Evolutionary conservation across 1,284 basidiomycete species (phyloP).

Genomic region (Cryptococcus neoformans): DNA sequence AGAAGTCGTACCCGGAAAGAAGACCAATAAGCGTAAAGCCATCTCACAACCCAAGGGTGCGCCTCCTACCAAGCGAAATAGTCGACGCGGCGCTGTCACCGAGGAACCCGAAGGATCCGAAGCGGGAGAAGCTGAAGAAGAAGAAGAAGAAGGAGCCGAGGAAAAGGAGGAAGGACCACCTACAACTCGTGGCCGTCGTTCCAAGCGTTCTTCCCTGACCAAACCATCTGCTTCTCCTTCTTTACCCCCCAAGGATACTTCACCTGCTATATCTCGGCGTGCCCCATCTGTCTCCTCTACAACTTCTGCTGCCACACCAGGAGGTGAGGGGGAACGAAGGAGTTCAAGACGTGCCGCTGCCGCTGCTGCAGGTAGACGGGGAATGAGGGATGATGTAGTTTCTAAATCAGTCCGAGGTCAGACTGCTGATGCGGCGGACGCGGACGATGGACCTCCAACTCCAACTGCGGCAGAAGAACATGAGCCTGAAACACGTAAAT

Average conservation of each 20-base stretch:
- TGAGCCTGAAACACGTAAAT: conserved; percentile 2
- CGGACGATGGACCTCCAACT: conserved; percentile 7
- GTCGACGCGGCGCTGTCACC: conserved; percentile 10
- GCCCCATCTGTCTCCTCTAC: conserved; percentile 30
- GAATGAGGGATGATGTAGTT: conserved; percentile 37
- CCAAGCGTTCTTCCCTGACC: conserved; percentile 13
- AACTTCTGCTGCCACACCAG: conserved; percentile 22
- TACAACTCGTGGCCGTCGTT: conserved; percentile 20
- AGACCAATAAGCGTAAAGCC: conserved; percentile 34
- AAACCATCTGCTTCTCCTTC: not conserved
- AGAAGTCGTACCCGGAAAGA: conserved; percentile 1
- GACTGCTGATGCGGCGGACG: conserved; percentile 20
- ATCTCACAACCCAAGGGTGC: conserved; percentile 16
- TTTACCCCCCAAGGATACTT: conserved; percentile 6
- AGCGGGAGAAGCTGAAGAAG: conserved; percentile 6
- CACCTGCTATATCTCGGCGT: conserved; percentile 26
- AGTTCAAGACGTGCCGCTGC: conserved; percentile 6
- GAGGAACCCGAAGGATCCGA: not conserved
- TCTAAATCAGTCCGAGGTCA: conserved; percentile 32
- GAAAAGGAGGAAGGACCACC: conserved; percentile 16
- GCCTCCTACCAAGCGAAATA: conserved; percentile 22
- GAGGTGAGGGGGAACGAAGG: conserved; percentile 7
- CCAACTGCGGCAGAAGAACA: conserved; percentile 17
- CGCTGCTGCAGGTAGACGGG: conserved; percentile 5
- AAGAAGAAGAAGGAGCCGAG: conserved; percentile 7